Evolutionary conservation across 1,284 basidiomycete genomes (phyloP).

Genomic region (Grifola frondosa): DNA sequence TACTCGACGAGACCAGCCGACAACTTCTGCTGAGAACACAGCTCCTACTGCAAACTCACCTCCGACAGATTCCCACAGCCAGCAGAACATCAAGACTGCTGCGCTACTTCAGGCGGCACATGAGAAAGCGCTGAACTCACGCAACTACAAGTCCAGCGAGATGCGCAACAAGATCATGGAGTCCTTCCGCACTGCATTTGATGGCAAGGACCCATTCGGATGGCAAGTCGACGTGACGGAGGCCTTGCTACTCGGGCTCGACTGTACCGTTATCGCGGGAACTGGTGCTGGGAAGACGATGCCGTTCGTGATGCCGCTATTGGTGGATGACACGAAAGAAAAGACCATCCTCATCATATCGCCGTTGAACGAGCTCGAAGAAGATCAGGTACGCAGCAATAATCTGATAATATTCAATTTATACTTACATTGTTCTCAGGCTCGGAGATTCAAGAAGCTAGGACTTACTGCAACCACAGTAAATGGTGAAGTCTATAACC

Average conservation of each 20-base stretch:
- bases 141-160: too few species aligned
- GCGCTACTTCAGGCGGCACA: too few species aligned
- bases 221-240: constrained; percentile 39
- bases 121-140: too few species aligned
- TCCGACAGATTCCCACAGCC: too few species aligned
- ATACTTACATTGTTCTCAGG: constrained; percentile 9
- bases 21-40: too few species aligned
- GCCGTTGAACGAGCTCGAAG: constrained; percentile 5
- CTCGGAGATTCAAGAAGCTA: constrained; percentile 26
- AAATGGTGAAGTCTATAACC: constrained; percentile 32
- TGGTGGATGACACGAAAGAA: constrained; percentile 18
- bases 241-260: constrained; percentile 32
- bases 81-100: too few species aligned
- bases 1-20: too few species aligned
- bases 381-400: constrained; percentile 22
- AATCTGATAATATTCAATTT: constrained; percentile 30
- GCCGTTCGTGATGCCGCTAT: constrained; percentile 34
- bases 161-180: too few species aligned
- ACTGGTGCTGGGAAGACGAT: constrained; percentile 38
- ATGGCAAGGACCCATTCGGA: constrained; percentile 14
- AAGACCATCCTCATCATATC: constrained; percentile 9
- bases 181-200: too few species aligned
- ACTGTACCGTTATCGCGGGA: constrained; percentile 34
- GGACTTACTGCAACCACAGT: constrained; percentile 29
- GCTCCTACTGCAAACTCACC: too few species aligned